phyloP scores from a whole-genome alignment of 2,329 filamentous ascomycete genomes.

The Pseudopithomyces maydicus region DNA sequence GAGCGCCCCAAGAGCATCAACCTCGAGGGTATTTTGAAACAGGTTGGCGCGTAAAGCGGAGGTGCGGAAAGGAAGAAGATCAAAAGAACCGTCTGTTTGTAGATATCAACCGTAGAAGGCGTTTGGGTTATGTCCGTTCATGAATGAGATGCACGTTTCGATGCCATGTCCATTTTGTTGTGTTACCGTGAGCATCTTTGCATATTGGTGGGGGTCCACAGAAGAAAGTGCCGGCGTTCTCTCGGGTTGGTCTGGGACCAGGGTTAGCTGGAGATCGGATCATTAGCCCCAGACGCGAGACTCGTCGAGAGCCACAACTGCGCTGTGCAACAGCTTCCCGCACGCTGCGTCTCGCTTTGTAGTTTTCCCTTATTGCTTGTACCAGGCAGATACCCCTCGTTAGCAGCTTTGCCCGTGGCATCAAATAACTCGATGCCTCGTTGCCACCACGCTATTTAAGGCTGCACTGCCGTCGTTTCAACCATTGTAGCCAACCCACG shows the following conservation, averaged over 20 bases:
- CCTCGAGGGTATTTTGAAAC: constrained; percentile 79
- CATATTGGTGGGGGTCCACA: background rate
- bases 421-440: constrained; percentile 15
- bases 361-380: background rate
- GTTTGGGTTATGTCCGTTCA: constrained; percentile 11
- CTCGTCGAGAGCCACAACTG: constrained; percentile 1
- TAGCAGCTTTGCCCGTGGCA: constrained; percentile 3
- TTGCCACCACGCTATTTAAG: constrained; percentile 11
- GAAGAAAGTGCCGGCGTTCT: constrained; percentile 5
- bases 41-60: constrained; percentile 41
- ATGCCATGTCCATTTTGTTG: background rate
- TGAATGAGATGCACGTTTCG: background rate
- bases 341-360: background rate
- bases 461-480: constrained; percentile 19
- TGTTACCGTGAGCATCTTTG: background rate
- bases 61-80: background rate
- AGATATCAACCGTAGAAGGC: constrained; percentile 21
- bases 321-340: constrained; percentile 3
- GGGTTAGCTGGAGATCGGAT: constrained; percentile 1
- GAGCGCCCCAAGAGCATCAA: constrained; percentile 99
- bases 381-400: background rate
- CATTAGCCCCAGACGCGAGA: background rate
- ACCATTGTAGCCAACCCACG: constrained; percentile 5
- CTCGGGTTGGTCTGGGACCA: constrained; percentile 2
- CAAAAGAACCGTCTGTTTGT: constrained; percentile 11